Percentiles rank a stretch among this genome's conserved stretches.
phyloP scores from a whole-genome alignment of 2,329 filamentous ascomycete species.

The Rugonectria rugulosa region DNA sequence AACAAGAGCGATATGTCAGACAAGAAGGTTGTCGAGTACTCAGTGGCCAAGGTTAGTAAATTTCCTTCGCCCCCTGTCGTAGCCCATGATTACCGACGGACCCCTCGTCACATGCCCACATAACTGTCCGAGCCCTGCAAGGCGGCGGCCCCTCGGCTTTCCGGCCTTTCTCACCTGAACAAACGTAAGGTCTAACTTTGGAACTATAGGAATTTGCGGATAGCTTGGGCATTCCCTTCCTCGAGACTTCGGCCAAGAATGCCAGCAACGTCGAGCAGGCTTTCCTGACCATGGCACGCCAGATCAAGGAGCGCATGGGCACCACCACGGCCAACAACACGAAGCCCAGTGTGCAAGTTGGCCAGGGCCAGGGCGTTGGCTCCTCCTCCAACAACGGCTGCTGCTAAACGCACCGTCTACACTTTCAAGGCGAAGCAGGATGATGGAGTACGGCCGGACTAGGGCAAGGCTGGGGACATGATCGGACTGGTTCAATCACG shows the following conservation, averaged over 20 bases:
- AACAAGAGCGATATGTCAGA: conserved; percentile 99
- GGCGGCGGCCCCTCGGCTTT: conserved; percentile 22
- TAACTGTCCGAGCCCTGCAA: conserved; percentile 15
- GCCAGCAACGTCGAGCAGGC: conserved; percentile 99
- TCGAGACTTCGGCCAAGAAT: conserved; percentile 99
- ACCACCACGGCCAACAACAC: conserved; percentile 95
- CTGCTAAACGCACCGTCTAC: conserved; percentile 70
- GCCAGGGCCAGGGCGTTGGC: conserved; percentile 92
- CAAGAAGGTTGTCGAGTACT: conserved; percentile 99
- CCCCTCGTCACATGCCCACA: conserved; percentile 31
- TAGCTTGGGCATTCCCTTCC: conserved; percentile 97
- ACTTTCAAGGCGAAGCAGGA: conserved; percentile 37
- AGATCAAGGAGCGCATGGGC: conserved; percentile 99
- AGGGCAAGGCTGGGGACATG: conserved; percentile 40
- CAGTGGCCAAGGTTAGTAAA: conserved; percentile 90
- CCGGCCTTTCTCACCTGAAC: neutral
- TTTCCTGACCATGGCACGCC: conserved; percentile 99
- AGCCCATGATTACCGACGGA: conserved; percentile 2
- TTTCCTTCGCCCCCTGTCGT: neutral
- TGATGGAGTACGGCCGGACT: conserved; percentile 37
- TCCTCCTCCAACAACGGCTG: conserved; percentile 85
- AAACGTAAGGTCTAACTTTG: conserved; percentile 28
- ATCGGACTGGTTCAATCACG: conserved; percentile 42
- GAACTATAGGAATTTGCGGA: conserved; percentile 91
- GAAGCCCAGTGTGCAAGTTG: conserved; percentile 97